These are phyloP conservation scores for Arthrobotrys megalospora DNA, from an alignment of 2,329 filamentous ascomycete species.

Conservation along the genomic window DNA sequence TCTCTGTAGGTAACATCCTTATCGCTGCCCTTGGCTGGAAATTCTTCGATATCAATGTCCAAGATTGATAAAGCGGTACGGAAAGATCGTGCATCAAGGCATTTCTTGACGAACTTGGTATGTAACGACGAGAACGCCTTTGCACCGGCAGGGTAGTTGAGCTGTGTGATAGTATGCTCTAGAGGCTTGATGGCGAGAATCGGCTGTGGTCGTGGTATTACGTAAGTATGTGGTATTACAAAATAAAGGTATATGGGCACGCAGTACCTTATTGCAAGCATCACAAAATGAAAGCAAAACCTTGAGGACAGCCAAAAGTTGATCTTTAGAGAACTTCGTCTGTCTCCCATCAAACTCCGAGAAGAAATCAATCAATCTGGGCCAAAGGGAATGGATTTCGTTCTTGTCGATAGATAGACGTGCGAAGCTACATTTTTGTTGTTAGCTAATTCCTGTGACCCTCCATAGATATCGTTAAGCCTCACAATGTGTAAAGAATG, in stretches of 20 bases:
- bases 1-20: conserved; percentile 63
- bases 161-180: conserved; percentile 64
- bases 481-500: conserved; percentile 64
- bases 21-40: conserved; percentile 62
- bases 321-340: conserved; percentile 71
- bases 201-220: conserved; percentile 59
- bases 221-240: conserved; percentile 10
- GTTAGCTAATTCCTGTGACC: conserved; percentile 55
- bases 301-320: conserved; percentile 70
- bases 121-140: conserved; percentile 65
- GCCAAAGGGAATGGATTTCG: conserved; percentile 48
- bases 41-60: conserved; percentile 64
- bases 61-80: conserved; percentile 64
- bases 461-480: conserved; percentile 20
- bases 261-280: conserved; percentile 61
- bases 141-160: conserved; percentile 62
- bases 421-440: conserved; percentile 22
- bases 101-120: conserved; percentile 64
- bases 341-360: conserved; percentile 71
- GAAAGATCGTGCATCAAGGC: conserved; percentile 64
- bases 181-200: conserved; percentile 64
- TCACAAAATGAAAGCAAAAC: conserved; percentile 64
- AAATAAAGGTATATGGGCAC: not conserved
- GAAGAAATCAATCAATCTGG: conserved; percentile 64
- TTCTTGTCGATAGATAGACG: conserved; percentile 47